Evolutionary conservation across 768 basidiomycete species (phyloP).

Genomic region (Suillus clintonianus): DNA sequence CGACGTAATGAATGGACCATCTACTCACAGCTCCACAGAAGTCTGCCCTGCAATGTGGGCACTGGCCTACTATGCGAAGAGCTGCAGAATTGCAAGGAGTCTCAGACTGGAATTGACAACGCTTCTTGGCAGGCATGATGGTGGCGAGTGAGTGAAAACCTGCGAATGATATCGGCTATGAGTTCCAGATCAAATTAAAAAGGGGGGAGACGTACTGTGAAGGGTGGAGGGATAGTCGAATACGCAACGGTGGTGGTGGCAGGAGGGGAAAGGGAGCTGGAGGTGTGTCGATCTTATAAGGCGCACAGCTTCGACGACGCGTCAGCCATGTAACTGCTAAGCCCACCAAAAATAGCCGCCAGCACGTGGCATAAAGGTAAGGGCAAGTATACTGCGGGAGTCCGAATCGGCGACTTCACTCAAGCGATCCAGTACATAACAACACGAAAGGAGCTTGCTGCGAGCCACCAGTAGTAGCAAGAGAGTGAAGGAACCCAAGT

Average conservation of each 20-base stretch:
- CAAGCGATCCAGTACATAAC: not conserved
- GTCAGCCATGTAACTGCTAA: conserved; percentile 24
- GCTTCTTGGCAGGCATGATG: conserved; percentile 82
- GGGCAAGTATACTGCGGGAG: not conserved
- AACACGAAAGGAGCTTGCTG: not conserved
- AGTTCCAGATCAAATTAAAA: not conserved
- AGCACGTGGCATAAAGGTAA: not conserved
- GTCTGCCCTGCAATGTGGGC: conserved; percentile 73
- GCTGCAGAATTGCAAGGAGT: conserved; percentile 71
- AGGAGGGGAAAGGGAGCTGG: not conserved
- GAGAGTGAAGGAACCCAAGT: not conserved
- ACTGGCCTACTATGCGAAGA: conserved; percentile 82
- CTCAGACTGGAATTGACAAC: conserved; percentile 69
- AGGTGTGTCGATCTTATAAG: conserved; percentile 22
- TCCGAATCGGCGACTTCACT: not conserved
- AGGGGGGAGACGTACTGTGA: not conserved
- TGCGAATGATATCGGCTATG: conserved; percentile 3
- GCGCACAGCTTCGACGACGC: conserved; percentile 32
- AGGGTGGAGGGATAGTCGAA: not conserved
- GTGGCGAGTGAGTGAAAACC: conserved; percentile 7
- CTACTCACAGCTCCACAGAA: conserved; percentile 76
- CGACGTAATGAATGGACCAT: not conserved
- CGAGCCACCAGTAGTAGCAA: not conserved
- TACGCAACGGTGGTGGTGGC: not conserved
- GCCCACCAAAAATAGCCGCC: not conserved